Base-by-base conservation (phyloP, 345 rosid genomes). In the Populus pruinosa region DNA sequence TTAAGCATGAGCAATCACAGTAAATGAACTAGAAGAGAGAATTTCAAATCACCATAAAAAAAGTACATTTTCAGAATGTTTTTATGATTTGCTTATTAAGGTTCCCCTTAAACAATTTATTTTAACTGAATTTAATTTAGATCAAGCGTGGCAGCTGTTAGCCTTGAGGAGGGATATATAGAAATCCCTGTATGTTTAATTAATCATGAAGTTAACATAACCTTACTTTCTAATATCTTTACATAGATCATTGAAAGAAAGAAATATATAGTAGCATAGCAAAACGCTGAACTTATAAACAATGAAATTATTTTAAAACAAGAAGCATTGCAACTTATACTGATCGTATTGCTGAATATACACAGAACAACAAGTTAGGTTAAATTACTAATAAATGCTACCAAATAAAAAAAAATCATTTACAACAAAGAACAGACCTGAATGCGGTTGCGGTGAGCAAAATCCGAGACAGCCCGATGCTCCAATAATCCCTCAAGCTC, bases 371-470 rank as follows among this genome's bases (percentile, higher is more conserved):
- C 65, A 64, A 6, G 70, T 25, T 31, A 47, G 27, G 67, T 59
- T 59, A 75, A 62, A 62, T 65, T 49, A 59, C 33, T 8, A 49
- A n/a, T 64, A 31, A 39, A 29, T 20, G 70, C 21, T 12, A 16
- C 11, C 49, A 9, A 1, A 16, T 12, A 8, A 53, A 78, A 78
- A 27, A 67, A n/a, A 8, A 59, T 67, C 38, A 27, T 59, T 43
- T 67, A 53, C 25, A 25, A 44, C 38, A 70, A 56, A 74, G 63
- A 71, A 84, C 86, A 50, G 75, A 96, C 98, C 98, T 96, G 99
- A 85, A 96, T 91, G 80, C 98, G 93, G 76, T 90, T 94, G 63
- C 99, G 99, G 81, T 96, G 98, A 80, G 99, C 97, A 83, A 96
- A 96, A 86, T 92, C 98, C 59, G 98, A 94, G 74, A 94, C 99